Evolutionary conservation across 2,329 filamentous ascomycete genomes (phyloP).

Genomic region (Fusarium camptoceras): DNA sequence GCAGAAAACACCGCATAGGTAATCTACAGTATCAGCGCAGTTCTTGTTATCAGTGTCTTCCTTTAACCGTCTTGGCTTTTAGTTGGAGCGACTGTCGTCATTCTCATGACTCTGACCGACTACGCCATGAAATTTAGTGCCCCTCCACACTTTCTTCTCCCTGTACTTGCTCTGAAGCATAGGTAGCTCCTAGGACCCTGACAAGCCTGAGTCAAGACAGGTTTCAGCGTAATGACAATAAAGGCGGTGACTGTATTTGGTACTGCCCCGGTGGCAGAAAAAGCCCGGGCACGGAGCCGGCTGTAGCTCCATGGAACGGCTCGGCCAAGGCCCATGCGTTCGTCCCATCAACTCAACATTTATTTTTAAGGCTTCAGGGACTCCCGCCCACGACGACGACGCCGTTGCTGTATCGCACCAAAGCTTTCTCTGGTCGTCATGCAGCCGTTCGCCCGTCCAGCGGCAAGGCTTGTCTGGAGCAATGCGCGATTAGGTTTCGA

Average conservation of each 20-base stretch:
- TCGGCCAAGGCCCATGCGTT: conserved; percentile 42
- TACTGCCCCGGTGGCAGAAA: conserved; percentile 42
- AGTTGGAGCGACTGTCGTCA: conserved; percentile 32
- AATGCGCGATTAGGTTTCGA: conserved; percentile 46
- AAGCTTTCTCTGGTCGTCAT: conserved; percentile 43
- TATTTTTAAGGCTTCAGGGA: conserved; percentile 16
- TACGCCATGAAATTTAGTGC: conserved; percentile 19
- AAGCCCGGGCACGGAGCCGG: conserved; percentile 40
- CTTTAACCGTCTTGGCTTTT: conserved; percentile 30
- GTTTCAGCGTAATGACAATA: conserved; percentile 1
- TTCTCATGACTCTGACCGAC: conserved; percentile 27
- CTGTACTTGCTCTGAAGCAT: conserved; percentile 15
- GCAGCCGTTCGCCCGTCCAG: conserved; percentile 52
- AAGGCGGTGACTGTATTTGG: conserved; percentile 39
- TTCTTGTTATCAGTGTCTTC: conserved; percentile 15
- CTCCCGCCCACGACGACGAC: conserved; percentile 28
- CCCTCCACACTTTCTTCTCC: conserved; percentile 35
- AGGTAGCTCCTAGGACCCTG: conserved; percentile 11
- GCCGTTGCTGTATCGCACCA: conserved; percentile 17
- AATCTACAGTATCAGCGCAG: neutral
- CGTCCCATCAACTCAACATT: conserved; percentile 38
- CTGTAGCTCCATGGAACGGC: conserved; percentile 37
- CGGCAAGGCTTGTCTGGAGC: conserved; percentile 48
- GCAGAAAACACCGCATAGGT: conserved; percentile 41
- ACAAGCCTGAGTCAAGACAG: conserved; percentile 10